These are phyloP conservation scores for Vaccinium vitisidaea DNA, from an alignment of 148 eudicot genomes.

Conservation along the genomic window DNA sequence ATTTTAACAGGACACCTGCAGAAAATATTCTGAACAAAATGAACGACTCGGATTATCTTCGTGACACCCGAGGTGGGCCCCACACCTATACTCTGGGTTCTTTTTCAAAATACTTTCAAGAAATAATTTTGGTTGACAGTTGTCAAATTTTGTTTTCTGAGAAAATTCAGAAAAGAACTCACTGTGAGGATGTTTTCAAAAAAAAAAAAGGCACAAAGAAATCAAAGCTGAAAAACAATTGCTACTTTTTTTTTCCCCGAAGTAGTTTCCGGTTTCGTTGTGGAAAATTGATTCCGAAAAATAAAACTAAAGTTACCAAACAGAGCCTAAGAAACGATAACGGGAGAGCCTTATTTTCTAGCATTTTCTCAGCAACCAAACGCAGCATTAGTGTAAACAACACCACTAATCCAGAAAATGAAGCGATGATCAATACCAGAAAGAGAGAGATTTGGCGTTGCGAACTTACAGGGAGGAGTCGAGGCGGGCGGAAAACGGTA, in stretches of 20 bases:
- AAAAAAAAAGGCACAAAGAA: not conserved
- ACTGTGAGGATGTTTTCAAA: not conserved
- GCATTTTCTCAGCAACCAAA: conserved; percentile 12
- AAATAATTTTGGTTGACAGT: not conserved
- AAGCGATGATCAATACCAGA: not conserved
- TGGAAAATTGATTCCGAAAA: not conserved
- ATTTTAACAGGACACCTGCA: too few relatives aligned
- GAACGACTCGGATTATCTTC: not conserved
- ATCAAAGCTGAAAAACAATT: not conserved
- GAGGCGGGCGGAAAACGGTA: not conserved
- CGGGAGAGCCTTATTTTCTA: not conserved
- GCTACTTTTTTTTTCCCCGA: not conserved
- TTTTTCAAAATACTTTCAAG: not conserved
- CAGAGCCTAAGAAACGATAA: not conserved
- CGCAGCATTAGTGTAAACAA: not conserved
- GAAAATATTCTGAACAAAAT: too few relatives aligned
- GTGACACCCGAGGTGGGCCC: not conserved
- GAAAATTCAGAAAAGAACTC: not conserved
- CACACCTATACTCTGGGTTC: not conserved
- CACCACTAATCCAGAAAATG: not conserved
- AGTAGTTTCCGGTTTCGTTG: too few relatives aligned
- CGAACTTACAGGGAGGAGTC: conserved; percentile 11
- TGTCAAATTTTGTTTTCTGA: not conserved
- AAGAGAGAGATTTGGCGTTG: not conserved
- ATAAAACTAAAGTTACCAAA: not conserved